Conservation (phyloP, 176 grass and related monocot species). For the Raddia distichophylla region DNA sequence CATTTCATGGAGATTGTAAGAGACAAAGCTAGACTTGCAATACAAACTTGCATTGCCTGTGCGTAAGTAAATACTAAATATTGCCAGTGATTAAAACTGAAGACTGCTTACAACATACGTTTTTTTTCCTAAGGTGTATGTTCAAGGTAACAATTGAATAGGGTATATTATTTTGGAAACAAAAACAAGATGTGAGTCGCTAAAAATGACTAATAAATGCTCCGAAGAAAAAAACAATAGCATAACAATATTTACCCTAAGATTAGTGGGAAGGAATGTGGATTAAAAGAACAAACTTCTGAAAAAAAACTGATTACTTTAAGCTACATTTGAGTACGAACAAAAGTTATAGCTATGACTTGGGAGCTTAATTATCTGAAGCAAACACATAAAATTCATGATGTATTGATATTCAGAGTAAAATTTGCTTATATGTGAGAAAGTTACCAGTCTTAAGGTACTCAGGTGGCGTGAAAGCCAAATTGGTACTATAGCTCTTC, state of each 20-base stretch:
- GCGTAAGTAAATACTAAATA: not conserved
- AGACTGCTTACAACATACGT: not conserved
- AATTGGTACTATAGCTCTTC: constrained; percentile 92
- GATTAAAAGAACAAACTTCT: not conserved
- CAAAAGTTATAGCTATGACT: not conserved
- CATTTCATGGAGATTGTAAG: not conserved
- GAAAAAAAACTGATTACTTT: not conserved
- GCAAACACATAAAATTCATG: not conserved
- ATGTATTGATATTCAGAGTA: not conserved
- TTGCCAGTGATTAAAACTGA: not conserved
- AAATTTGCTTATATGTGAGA: not conserved
- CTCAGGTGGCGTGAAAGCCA: constrained; percentile 91
- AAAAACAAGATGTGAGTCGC: not conserved
- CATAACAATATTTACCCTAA: not conserved
- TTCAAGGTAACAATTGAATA: not conserved
- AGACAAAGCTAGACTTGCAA: not conserved
- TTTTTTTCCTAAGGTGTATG: not conserved
- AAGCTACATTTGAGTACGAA: not conserved
- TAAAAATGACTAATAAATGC: not conserved
- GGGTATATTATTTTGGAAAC: not conserved
- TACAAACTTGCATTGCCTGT: not conserved
- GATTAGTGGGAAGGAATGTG: not conserved
- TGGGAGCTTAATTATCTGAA: not conserved
- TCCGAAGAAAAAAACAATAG: not conserved
- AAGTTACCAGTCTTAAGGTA: constrained; percentile 77